These are phyloP conservation scores for Rhodotorula taiwanensis DNA, from an alignment of 768 basidiomycete genomes.

Conservation along the genomic window DNA sequence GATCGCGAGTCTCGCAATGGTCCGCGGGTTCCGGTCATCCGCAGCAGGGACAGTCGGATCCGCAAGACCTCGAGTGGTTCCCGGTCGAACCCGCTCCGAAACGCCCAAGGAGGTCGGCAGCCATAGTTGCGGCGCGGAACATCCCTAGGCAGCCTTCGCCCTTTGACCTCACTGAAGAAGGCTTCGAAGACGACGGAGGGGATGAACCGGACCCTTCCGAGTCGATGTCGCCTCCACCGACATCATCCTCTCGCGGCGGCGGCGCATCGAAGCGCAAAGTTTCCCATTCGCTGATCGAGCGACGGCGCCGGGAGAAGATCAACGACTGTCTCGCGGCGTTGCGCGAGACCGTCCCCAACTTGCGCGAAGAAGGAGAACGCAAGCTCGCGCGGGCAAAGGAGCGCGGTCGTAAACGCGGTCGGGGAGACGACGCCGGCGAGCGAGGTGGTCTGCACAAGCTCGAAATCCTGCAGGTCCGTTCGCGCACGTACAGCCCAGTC, in stretches of 20 bases:
- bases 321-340: constrained; percentile 79
- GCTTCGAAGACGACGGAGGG: background rate
- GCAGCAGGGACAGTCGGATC: background rate
- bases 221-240: background rate
- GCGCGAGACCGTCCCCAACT: constrained; percentile 63
- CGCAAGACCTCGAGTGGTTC: background rate
- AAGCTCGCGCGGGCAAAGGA: constrained; percentile 32
- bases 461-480: constrained; percentile 32
- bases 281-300: constrained; percentile 92
- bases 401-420: constrained; percentile 25
- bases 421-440: constrained; percentile 12
- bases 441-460: constrained; percentile 35
- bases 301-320: constrained; percentile 87
- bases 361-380: constrained; percentile 26
- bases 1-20: too few species aligned
- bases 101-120: constrained; percentile 19
- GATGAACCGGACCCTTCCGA: background rate
- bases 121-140: constrained; percentile 13
- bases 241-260: background rate
- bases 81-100: background rate
- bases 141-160: constrained; percentile 23
- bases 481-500: background rate
- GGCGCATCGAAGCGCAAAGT: constrained; percentile 65
- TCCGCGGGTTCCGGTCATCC: too few species aligned
- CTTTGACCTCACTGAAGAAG: constrained; percentile 12